phyloP scores from a whole-genome alignment of 208 protist species.

The Blechomonas ayalai region DNA sequence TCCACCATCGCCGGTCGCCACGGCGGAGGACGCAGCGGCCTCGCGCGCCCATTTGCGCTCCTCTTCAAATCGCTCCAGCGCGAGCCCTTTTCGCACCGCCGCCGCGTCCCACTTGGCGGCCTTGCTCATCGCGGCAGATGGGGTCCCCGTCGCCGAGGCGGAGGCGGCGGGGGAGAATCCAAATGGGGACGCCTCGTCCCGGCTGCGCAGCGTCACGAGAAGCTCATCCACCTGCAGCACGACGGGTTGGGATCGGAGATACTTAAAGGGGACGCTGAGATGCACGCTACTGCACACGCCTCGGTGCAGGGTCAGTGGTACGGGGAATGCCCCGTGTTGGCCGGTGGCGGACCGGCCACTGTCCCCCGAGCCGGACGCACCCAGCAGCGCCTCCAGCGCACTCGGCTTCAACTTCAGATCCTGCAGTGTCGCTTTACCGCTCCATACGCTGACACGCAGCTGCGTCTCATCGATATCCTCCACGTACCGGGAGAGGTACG shows the following conservation, averaged over 20 bases:
- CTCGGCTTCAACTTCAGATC: slow-evolving; percentile 65
- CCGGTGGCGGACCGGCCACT: no score
- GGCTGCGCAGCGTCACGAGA: slow-evolving; percentile 43
- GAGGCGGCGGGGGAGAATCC: background rate
- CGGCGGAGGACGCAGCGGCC: slow-evolving; percentile 1
- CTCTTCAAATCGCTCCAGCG: slow-evolving; percentile 64
- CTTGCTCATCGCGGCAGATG: slow-evolving; percentile 19
- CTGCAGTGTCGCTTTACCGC: slow-evolving; percentile 65
- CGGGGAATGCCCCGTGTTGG: no score
- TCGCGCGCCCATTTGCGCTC: slow-evolving; percentile 51
- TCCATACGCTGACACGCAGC: slow-evolving; percentile 76
- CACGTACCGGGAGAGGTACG: slow-evolving; percentile 73
- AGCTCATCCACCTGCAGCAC: slow-evolving; percentile 74
- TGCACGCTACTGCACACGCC: slow-evolving; percentile 77
- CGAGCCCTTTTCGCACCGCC: slow-evolving; percentile 39
- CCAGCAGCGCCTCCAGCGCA: slow-evolving; percentile 53
- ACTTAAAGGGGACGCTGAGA: slow-evolving; percentile 64
- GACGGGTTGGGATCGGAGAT: slow-evolving; percentile 76
- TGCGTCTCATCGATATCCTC: slow-evolving; percentile 81
- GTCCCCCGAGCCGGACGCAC: background rate
- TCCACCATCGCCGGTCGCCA: background rate
- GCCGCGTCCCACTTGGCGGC: slow-evolving; percentile 30
- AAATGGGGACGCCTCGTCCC: slow-evolving; percentile 2
- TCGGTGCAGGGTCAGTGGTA: slow-evolving; percentile 36
- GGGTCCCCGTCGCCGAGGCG: background rate